A percentile compares a stretch with the other conserved stretches of the same genome.
These are phyloP conservation scores for Mortierella sp. DNA, from an alignment of 371 early-diverging fungal genomes.

Conservation along the genomic window DNA sequence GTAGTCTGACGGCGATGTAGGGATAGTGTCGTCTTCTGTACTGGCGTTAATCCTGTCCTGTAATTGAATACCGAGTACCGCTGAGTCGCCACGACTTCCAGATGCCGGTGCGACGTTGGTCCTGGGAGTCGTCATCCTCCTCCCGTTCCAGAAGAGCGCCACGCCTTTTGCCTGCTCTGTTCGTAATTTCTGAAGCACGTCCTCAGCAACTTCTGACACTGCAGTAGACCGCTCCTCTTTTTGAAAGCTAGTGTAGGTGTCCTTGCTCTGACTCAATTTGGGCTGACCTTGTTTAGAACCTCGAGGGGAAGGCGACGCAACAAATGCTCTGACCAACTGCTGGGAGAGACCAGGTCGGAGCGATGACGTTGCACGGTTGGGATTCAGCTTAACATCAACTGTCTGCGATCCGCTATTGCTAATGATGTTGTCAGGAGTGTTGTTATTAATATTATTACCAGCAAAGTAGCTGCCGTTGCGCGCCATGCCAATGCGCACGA, in stretches of 20 bases:
- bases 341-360: slow-evolving; percentile 1
- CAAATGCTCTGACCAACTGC: not conserved
- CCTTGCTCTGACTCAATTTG: too few species aligned
- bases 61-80: too few species aligned
- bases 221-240: too few species aligned
- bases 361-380: not conserved
- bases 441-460: too few species aligned
- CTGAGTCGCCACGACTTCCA: not conserved
- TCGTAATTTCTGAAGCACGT: slow-evolving; percentile 4
- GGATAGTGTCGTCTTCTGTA: too few species aligned
- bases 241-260: too few species aligned
- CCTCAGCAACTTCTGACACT: not conserved
- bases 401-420: too few species aligned
- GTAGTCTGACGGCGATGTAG: too few species aligned
- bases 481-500: slow-evolving; percentile 13
- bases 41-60: too few species aligned
- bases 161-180: slow-evolving; percentile 6
- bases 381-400: too few species aligned
- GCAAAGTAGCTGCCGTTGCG: not conserved
- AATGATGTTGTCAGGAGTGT: too few species aligned
- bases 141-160: slow-evolving; percentile 20
- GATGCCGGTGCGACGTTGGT: too few species aligned
- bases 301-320: not conserved
- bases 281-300: not conserved
- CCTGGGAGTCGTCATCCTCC: slow-evolving; percentile 6